Evolutionary conservation across 2,329 filamentous ascomycete genomes (phyloP).

Genomic region (Xylariomycetidae sp.): DNA sequence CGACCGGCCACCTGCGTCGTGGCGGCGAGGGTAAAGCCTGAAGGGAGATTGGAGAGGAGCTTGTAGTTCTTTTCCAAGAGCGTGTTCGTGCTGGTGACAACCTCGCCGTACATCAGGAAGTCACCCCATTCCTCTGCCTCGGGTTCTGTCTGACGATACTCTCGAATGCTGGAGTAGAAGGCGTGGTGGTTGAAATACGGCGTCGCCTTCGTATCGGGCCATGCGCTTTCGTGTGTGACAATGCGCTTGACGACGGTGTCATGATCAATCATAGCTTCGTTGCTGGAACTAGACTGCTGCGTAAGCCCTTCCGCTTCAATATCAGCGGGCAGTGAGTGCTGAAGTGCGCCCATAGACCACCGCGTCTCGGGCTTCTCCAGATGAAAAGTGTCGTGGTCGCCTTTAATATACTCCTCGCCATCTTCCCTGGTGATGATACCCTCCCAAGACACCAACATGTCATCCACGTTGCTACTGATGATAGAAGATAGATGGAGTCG

Average conservation of each 20-base stretch:
- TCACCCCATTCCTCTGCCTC: constrained; percentile 67
- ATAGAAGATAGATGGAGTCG: constrained; percentile 74
- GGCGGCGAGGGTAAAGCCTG: constrained; percentile 81
- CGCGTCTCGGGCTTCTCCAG: constrained; percentile 61
- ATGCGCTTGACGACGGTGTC: constrained; percentile 66
- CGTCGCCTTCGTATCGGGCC: constrained; percentile 66
- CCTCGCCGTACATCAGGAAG: constrained; percentile 78
- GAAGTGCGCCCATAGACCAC: constrained; percentile 52
- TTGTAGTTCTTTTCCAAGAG: constrained; percentile 84
- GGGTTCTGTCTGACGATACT: constrained; percentile 55
- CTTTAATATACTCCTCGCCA: constrained; percentile 66
- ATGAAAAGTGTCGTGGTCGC: constrained; percentile 76
- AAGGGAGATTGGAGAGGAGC: constrained; percentile 68
- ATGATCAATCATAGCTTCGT: constrained; percentile 67
- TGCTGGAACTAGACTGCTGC: constrained; percentile 20
- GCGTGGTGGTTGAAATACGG: constrained; percentile 80
- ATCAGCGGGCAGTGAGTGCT: constrained; percentile 41
- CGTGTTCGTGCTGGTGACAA: constrained; percentile 90
- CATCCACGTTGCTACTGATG: constrained; percentile 56
- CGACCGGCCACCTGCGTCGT: constrained; percentile 84
- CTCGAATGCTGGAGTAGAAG: constrained; percentile 66
- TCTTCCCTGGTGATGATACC: constrained; percentile 62
- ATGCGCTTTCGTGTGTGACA: constrained; percentile 60
- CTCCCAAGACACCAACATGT: constrained; percentile 60
- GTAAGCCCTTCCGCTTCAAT: constrained; percentile 22